A percentile compares a stretch with the other conserved stretches of the same genome.
phyloP scores from a whole-genome alignment of 192 early-diverging fungal genomes.

The Chytriomyces confervae region DNA sequence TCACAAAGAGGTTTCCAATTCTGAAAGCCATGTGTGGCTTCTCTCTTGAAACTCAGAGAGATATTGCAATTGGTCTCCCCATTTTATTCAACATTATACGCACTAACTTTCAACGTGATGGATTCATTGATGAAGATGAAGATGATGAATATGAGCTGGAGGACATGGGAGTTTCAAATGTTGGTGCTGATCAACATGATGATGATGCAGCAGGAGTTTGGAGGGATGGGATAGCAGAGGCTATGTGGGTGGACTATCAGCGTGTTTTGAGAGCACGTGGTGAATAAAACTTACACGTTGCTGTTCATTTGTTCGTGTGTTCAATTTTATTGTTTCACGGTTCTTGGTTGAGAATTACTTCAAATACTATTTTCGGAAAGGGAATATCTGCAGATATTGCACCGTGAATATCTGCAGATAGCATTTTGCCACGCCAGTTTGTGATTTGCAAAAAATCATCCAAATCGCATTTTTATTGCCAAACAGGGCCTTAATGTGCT shows the following conservation, averaged over 20 bases:
- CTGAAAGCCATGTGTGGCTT: constrained; percentile 13
- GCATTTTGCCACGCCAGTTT: no score
- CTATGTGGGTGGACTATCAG: constrained; percentile 7
- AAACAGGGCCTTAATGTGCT: no score
- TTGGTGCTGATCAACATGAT: not conserved
- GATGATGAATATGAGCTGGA: no score
- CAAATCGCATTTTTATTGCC: no score
- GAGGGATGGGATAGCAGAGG: not conserved
- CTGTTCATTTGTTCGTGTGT: no score
- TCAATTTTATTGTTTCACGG: no score
- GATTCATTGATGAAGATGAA: not conserved
- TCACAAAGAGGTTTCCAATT: constrained; percentile 26
- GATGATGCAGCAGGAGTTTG: not conserved
- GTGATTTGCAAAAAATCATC: no score
- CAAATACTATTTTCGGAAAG: no score
- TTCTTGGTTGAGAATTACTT: no score
- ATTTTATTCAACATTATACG: constrained; percentile 24
- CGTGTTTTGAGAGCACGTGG: not conserved
- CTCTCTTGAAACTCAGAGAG: constrained; percentile 10
- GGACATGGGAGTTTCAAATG: not conserved
- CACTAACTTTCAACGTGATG: not conserved
- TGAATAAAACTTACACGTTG: not conserved
- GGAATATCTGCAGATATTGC: no score
- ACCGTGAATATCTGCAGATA: no score
- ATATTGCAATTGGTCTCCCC: not conserved